Evolutionary conservation across 129 eudicot genomes (phyloP).

Genomic region (Lactuca saligna): DNA sequence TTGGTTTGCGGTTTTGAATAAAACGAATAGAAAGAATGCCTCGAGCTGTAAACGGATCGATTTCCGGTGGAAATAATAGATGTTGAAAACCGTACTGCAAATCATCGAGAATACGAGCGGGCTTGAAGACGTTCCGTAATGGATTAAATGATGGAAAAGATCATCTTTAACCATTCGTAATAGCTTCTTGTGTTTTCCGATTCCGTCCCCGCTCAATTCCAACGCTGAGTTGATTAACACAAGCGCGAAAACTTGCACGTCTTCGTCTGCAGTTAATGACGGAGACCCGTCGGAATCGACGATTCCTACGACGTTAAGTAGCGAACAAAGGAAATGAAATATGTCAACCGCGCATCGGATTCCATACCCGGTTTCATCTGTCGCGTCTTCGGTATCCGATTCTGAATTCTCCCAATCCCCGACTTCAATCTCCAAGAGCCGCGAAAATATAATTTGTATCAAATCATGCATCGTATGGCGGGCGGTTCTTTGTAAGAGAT

Average conservation of each 20-base stretch:
- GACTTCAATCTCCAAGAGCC: conserved; percentile 67
- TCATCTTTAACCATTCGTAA: conserved; percentile 80
- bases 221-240: conserved; percentile 72
- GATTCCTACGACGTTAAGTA: conserved; percentile 71
- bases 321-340: conserved; percentile 81
- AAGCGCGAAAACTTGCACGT: conserved; percentile 72
- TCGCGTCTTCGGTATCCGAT: conserved; percentile 69
- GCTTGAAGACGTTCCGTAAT: conserved; percentile 63
- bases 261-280: conserved; percentile 57
- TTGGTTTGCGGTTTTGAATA: conserved; percentile 46
- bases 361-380: conserved; percentile 52
- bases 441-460: conserved; percentile 56
- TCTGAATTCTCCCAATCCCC: conserved; percentile 66
- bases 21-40: conserved; percentile 73
- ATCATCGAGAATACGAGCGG: conserved; percentile 78
- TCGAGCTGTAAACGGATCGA: conserved; percentile 82
- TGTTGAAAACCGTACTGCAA: conserved; percentile 64
- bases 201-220: conserved; percentile 72
- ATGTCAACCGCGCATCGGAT: conserved; percentile 74
- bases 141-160: conserved; percentile 78
- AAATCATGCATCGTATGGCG: conserved; percentile 76
- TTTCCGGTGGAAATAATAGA: conserved; percentile 73
- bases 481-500: conserved; percentile 64
- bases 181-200: conserved; percentile 70
- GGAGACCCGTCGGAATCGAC: conserved; percentile 52